Conservation (phyloP, 2,329 filamentous ascomycete genomes). For the Lachnellula hyalina region DNA sequence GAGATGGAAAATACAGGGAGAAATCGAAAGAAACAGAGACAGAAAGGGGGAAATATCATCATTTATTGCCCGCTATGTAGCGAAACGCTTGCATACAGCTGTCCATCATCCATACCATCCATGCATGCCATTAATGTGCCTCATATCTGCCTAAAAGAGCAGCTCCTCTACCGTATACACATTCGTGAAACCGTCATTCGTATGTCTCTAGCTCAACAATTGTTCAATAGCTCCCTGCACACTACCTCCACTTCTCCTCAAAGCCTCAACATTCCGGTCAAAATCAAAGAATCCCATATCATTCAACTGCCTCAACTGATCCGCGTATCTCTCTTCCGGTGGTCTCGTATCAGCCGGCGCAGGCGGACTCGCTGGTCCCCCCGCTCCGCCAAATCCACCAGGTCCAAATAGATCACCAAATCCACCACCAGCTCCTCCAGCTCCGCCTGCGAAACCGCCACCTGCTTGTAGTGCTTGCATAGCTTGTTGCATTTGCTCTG, state of each 20-base stretch:
- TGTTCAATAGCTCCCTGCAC: constrained; percentile 88
- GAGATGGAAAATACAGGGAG: too few relatives aligned
- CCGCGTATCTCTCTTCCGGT: constrained; percentile 87
- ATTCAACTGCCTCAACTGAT: constrained; percentile 87
- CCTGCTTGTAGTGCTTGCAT: constrained; percentile 35
- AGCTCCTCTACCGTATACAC: too few relatives aligned
- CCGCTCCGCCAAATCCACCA: constrained; percentile 8
- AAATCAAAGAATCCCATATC: constrained; percentile 99
- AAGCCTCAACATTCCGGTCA: constrained; percentile 81
- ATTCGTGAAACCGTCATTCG: not conserved
- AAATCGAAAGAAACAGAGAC: too few relatives aligned
- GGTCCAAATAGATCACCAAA: constrained; percentile 15
- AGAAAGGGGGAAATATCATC: too few relatives aligned
- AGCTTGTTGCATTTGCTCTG: constrained; percentile 51
- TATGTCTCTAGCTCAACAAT: constrained; percentile 40
- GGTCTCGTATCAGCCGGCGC: constrained; percentile 75
- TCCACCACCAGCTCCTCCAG: constrained; percentile 29
- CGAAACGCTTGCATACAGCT: too few relatives aligned
- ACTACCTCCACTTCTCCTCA: constrained; percentile 84
- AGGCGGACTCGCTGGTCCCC: constrained; percentile 33
- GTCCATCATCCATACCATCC: too few relatives aligned
- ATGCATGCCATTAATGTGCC: too few relatives aligned
- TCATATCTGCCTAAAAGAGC: too few relatives aligned
- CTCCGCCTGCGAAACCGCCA: constrained; percentile 21
- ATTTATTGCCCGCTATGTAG: too few relatives aligned